phyloP scores from a whole-genome alignment of 164 flowering plant genomes.

The Nelumbo lutea region DNA sequence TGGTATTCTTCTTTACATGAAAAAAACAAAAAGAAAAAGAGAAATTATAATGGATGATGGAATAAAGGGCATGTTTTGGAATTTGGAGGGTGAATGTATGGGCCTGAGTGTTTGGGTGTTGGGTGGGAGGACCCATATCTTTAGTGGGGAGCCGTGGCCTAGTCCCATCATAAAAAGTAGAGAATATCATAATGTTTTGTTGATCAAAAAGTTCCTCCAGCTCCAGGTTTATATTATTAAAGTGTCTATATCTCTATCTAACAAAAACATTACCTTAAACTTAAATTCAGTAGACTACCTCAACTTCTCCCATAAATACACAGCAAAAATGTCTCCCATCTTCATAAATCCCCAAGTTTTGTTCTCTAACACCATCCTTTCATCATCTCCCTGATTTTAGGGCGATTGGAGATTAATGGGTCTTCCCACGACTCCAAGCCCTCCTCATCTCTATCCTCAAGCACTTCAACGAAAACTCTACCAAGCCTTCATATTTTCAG shows the following conservation, averaged over 20 bases:
- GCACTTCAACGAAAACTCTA: constrained; percentile 70
- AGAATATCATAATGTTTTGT: constrained; percentile 9
- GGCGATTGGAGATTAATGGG: constrained; percentile 31
- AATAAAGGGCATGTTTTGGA: not conserved
- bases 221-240: too few relatives aligned
- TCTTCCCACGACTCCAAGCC: constrained; percentile 34
- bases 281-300: too few relatives aligned
- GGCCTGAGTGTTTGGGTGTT: constrained; percentile 14
- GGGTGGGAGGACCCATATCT: constrained; percentile 14
- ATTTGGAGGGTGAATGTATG: constrained; percentile 13
- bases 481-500: constrained; percentile 79
- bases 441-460: constrained; percentile 65
- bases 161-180: constrained; percentile 16
- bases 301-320: too few relatives aligned
- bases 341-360: too few relatives aligned
- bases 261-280: too few relatives aligned
- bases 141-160: constrained; percentile 25
- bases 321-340: too few relatives aligned
- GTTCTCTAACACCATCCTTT: too few relatives aligned
- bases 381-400: not conserved
- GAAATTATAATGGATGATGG: too few relatives aligned
- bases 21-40: too few relatives aligned
- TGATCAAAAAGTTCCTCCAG: too few relatives aligned
- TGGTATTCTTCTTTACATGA: too few relatives aligned
- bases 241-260: too few relatives aligned